These are phyloP conservation scores for Fallopia convolvulus DNA, from an alignment of 148 eudicot species.

Conservation along the genomic window DNA sequence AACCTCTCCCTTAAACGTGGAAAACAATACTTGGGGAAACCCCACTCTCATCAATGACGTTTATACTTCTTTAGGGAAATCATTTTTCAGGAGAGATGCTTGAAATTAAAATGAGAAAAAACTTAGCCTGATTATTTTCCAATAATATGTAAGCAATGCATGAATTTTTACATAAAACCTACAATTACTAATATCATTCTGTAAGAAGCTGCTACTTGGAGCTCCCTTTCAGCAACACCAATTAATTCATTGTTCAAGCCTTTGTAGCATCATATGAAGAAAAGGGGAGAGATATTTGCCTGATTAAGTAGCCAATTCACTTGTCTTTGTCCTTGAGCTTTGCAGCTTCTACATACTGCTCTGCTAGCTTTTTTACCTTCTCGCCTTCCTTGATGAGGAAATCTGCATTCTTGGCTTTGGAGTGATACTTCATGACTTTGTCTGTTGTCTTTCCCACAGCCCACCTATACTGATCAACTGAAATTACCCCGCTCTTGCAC, in stretches of 20 bases:
- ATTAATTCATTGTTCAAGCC: background rate
- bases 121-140: background rate
- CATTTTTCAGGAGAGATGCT: background rate
- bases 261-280: background rate
- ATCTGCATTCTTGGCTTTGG: conserved; percentile 72
- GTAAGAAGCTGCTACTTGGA: background rate
- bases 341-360: conserved; percentile 77
- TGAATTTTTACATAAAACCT: background rate
- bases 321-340: conserved; percentile 34
- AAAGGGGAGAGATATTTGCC: background rate
- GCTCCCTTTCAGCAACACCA: background rate
- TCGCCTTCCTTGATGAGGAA: conserved; percentile 80
- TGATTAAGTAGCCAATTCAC: background rate
- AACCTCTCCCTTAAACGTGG: too few species aligned
- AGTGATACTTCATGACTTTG: conserved; percentile 78
- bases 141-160: background rate
- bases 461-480: conserved; percentile 79
- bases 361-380: conserved; percentile 82
- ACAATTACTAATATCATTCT: background rate
- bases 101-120: background rate
- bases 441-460: conserved; percentile 74
- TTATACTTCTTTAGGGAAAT: background rate
- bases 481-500: conserved; percentile 87
- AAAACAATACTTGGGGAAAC: too few species aligned
- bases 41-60: too few species aligned